Percentiles rank a stretch among this genome's conserved stretches.
phyloP scores from a whole-genome alignment of 257 asterid genomes.

The Solanum virginianum region DNA sequence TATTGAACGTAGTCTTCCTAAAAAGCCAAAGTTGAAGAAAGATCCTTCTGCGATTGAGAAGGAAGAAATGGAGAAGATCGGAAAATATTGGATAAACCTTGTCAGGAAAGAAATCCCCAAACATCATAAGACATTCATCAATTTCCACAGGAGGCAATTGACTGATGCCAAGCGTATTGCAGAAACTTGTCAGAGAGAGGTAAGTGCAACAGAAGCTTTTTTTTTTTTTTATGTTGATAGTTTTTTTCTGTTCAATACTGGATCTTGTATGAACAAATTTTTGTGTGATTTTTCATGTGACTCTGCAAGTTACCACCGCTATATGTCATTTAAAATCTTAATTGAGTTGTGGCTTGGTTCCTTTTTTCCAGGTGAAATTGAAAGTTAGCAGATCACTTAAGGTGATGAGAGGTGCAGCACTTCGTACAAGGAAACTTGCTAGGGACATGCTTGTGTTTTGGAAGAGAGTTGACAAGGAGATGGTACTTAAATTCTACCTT shows the following conservation, averaged over 20 bases:
- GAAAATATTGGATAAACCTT: conserved; percentile 75
- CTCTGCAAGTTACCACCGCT: not conserved
- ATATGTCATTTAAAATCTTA: not conserved
- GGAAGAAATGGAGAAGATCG: conserved; percentile 76
- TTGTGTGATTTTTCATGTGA: not conserved
- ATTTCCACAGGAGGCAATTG: conserved; percentile 64
- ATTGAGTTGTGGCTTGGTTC: not conserved
- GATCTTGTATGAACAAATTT: not conserved
- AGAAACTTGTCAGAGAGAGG: conserved; percentile 97
- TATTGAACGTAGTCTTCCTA: conserved; percentile 87
- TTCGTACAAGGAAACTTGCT: conserved; percentile 84
- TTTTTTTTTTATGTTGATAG: not conserved
- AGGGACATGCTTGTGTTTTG: conserved; percentile 90
- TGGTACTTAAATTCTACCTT: conserved; percentile 38
- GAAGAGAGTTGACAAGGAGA: conserved; percentile 99
- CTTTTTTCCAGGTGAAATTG: conserved; percentile 66
- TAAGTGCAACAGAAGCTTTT: conserved; percentile 9
- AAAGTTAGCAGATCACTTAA: conserved; percentile 86
- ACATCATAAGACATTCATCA: conserved; percentile 68
- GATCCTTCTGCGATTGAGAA: conserved; percentile 79
- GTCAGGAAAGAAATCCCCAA: conserved; percentile 87
- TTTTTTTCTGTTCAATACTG: not conserved
- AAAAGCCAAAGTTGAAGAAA: conserved; percentile 62
- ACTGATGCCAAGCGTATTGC: conserved; percentile 82
- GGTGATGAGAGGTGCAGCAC: conserved; percentile 78